Evolutionary conservation across 352 stramenopile species (phyloP).

Genomic region (Elongisporangium prolatum): DNA sequence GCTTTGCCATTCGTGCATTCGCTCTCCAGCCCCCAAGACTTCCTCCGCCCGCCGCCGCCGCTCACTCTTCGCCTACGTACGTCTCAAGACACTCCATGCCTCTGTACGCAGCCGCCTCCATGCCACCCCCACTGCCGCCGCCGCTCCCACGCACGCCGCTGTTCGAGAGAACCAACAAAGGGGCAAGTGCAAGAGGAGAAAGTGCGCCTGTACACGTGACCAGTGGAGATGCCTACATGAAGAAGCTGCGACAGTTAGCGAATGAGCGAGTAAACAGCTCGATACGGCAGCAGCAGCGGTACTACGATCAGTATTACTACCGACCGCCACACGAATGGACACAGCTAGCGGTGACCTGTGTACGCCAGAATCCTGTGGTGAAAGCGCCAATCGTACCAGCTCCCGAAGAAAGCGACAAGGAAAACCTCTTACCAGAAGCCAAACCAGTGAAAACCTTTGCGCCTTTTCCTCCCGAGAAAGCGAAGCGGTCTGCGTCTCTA

Average conservation of each 20-base stretch:
- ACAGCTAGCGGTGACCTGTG: neutral
- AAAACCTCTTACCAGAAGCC: neutral
- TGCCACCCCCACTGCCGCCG: neutral
- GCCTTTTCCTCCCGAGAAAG: neutral
- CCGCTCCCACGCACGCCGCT: neutral
- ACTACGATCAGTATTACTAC: slow-evolving; percentile 16
- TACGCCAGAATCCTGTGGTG: neutral
- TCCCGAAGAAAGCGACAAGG: neutral
- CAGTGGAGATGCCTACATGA: neutral
- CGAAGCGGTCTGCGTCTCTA: neutral
- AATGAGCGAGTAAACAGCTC: neutral
- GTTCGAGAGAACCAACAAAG: neutral
- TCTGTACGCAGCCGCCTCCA: neutral
- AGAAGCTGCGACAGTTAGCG: neutral
- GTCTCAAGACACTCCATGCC: neutral
- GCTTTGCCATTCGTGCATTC: neutral
- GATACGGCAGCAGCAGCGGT: slow-evolving; percentile 2
- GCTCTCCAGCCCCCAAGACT: neutral
- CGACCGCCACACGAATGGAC: slow-evolving; percentile 4
- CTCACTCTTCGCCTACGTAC: neutral
- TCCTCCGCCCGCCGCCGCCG: neutral
- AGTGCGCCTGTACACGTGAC: neutral
- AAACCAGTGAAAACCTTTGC: neutral
- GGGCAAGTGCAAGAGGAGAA: neutral
- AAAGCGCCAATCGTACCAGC: neutral